Evolutionary conservation across 2,329 filamentous ascomycete genomes (phyloP).

Genomic region (Cladophialophora chaetospira): DNA sequence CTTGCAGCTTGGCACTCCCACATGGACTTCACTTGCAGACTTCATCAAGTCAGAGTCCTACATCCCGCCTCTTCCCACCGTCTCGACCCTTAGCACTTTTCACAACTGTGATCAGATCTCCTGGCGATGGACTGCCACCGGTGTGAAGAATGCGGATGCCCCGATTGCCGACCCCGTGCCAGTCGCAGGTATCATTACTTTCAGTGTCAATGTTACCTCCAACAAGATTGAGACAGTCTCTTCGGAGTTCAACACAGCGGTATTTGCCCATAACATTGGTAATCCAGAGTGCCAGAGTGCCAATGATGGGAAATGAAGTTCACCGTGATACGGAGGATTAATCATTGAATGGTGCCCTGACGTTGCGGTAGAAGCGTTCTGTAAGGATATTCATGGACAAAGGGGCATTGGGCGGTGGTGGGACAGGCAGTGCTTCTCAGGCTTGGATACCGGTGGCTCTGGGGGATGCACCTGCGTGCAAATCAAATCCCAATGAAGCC

Average conservation of each 20-base stretch:
- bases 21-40: slow-evolving; percentile 27
- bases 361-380: too few species aligned
- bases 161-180: slow-evolving; percentile 4
- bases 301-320: background rate
- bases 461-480: too few species aligned
- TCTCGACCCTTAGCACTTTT: slow-evolving; percentile 23
- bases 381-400: background rate
- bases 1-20: slow-evolving; percentile 19
- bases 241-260: slow-evolving; percentile 31
- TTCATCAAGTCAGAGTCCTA: slow-evolving; percentile 24
- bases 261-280: slow-evolving; percentile 16
- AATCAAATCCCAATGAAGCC: too few species aligned
- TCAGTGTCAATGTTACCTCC: slow-evolving; percentile 18
- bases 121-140: slow-evolving; percentile 29
- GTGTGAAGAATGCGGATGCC: slow-evolving; percentile 11
- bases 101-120: slow-evolving; percentile 28
- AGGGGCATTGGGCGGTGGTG: background rate
- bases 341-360: too few species aligned
- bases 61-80: slow-evolving; percentile 20
- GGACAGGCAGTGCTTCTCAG: too few species aligned
- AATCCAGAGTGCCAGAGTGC: slow-evolving; percentile 16
- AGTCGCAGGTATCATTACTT: slow-evolving; percentile 25
- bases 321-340: background rate
- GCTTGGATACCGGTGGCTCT: too few species aligned
- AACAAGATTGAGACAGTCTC: slow-evolving; percentile 28